Percentiles rank a stretch among this genome's conserved stretches.
Evolutionary conservation across 257 asterid species (phyloP).

Genomic region (Osmanthus fragrans): DNA sequence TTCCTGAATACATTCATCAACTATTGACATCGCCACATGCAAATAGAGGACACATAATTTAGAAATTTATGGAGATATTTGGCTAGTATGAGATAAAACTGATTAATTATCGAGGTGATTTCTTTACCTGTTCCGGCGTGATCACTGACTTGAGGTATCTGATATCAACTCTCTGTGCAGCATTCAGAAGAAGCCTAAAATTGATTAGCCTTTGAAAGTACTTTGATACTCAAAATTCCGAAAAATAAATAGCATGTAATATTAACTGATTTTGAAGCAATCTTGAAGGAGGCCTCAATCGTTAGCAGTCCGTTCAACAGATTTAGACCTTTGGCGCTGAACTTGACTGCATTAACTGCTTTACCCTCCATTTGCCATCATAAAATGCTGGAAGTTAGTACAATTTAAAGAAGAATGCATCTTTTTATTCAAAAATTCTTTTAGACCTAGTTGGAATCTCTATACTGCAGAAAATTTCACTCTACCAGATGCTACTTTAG

Average conservation of each 20-base stretch:
- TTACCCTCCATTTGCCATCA: conserved; percentile 73
- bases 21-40: conserved; percentile 38
- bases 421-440: not conserved
- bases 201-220: not conserved
- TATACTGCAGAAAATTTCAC: not conserved
- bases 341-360: conserved; percentile 83
- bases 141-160: conserved; percentile 56
- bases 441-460: not conserved
- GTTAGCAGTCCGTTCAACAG: conserved; percentile 69
- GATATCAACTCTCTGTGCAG: conserved; percentile 73
- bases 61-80: not conserved
- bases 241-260: conserved; percentile 17
- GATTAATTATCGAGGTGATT: not conserved
- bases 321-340: conserved; percentile 77
- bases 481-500: not conserved
- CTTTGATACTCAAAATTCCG: not conserved
- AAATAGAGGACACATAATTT: not conserved
- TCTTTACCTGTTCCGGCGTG: conserved; percentile 77
- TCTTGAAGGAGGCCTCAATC: conserved; percentile 75
- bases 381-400: conserved; percentile 34
- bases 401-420: not conserved
- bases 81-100: not conserved
- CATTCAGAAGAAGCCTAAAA: conserved; percentile 3
- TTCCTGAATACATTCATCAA: conserved; percentile 85
- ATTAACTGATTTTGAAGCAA: conserved; percentile 72